Base-by-base conservation (phyloP, 345 rosid genomes). In the Eucalyptus grandis region DNA sequence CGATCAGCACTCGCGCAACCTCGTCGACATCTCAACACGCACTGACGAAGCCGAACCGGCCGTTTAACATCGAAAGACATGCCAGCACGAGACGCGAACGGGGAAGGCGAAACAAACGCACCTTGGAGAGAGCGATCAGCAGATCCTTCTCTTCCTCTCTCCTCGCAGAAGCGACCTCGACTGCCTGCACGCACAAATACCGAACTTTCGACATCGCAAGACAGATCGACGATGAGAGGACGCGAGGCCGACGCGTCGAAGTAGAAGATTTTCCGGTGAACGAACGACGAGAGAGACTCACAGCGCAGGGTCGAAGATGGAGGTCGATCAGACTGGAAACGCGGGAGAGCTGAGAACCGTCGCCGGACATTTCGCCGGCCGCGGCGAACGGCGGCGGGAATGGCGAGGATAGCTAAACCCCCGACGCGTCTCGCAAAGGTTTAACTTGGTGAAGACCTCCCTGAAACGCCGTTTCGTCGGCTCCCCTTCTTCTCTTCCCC, bases 81-180 rank as follows among this genome's bases (percentile, higher is more conserved):
- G n/a, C 10, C 22, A 77, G 88, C 22, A 13, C 30, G 30, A 56
- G 30, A 44, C 30, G 14, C 50, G n/a, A 31, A n/a, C 87, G 53
- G 40, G 46, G 31, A 62, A 77, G 49, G 82, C 77, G 21, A 67
- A 81, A 80, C 56, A 44, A 53, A 53, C 49, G 62, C 86, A 94
- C 98, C 95, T 93, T 93, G 85, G 97, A 95, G 30, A 96, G 96
- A 88, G 95, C 89, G 72, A 93, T 72, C 81, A 96, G 92, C 85
- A 96, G 90, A 27, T 89, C 88, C 89, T 92, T 94, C 94, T 96
- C 96, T 37, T 81, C 72, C 49, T 92, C 93, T 92, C 90, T 90
- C 86, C 90, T 87, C 67, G 89, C 60, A 19, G 90, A 89, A 89
- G 86, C 86, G 47, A 62, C 40, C 89, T 88, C 95, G 96, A 92